phyloP scores from a whole-genome alignment of 768 basidiomycete genomes.

The Gymnopilus dilepis region DNA sequence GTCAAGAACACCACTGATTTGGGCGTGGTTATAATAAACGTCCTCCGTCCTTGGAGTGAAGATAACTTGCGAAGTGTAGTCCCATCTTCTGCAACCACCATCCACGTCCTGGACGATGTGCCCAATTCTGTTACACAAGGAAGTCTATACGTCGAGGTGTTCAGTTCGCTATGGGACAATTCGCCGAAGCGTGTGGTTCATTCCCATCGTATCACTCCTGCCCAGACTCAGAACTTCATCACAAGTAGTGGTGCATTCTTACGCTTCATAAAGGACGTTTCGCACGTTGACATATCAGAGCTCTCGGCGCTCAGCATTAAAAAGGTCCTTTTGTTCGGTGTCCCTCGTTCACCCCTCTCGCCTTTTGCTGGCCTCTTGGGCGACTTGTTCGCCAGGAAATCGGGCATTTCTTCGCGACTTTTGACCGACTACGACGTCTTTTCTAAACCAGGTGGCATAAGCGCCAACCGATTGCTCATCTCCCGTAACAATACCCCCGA shows the following conservation, averaged over 20 bases:
- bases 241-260: conserved; percentile 48
- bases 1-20: conserved; percentile 49
- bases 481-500: conserved; percentile 46
- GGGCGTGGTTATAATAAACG: conserved; percentile 74
- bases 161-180: conserved; percentile 56
- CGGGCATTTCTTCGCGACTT: conserved; percentile 60
- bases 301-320: conserved; percentile 52
- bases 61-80: conserved; percentile 61
- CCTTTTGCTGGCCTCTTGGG: conserved; percentile 61
- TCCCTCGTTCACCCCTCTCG: conserved; percentile 59
- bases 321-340: conserved; percentile 70
- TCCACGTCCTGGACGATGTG: conserved; percentile 85
- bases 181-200: conserved; percentile 47
- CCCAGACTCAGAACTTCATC: conserved; percentile 57
- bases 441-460: conserved; percentile 74
- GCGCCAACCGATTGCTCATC: conserved; percentile 72
- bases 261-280: conserved; percentile 42
- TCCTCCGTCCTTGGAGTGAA: conserved; percentile 85
- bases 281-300: conserved; percentile 33
- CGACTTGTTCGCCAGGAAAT: conserved; percentile 59
- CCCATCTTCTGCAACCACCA: conserved; percentile 58
- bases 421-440: conserved; percentile 76
- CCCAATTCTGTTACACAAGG: conserved; percentile 66
- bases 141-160: conserved; percentile 73
- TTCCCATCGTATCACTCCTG: conserved; percentile 63